These are phyloP conservation scores for Hibiscus tridactylites DNA, from an alignment of 345 rosid species.

Conservation along the genomic window DNA sequence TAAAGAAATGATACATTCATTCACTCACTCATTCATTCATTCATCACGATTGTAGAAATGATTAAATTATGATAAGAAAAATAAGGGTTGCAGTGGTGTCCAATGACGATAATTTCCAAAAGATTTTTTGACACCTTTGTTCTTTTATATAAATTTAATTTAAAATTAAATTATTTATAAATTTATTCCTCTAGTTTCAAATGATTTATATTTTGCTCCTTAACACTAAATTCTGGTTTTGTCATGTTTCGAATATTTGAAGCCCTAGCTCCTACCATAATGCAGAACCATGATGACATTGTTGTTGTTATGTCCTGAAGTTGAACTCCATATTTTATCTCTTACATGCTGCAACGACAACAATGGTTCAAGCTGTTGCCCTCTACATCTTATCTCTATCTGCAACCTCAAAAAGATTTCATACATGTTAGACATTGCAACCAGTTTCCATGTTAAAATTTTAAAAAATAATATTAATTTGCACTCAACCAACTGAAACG, in stretches of 20 bases:
- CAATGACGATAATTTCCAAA: too few relatives aligned
- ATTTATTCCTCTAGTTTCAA: too few relatives aligned
- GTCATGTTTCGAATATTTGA: background rate
- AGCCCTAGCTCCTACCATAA: conserved; percentile 50
- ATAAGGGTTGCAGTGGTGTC: background rate
- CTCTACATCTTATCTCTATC: conserved; percentile 92
- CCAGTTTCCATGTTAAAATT: background rate
- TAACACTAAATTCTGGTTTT: too few relatives aligned
- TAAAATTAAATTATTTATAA: too few relatives aligned
- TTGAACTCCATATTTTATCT: conserved; percentile 70
- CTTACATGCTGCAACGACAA: conserved; percentile 92
- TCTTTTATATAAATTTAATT: too few relatives aligned
- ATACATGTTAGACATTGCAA: too few relatives aligned
- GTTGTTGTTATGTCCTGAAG: conserved; percentile 34
- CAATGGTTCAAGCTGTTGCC: conserved; percentile 66
- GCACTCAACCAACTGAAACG: too few relatives aligned
- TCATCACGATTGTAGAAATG: background rate
- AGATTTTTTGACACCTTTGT: too few relatives aligned
- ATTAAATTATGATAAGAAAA: conserved; percentile 1
- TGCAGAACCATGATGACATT: conserved; percentile 77
- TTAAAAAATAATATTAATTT: too few relatives aligned
- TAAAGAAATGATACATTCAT: conserved; percentile 20
- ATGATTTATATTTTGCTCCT: background rate
- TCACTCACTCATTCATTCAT: background rate
- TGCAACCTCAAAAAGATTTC: conserved; percentile 16